A percentile compares a stretch with the other conserved stretches of the same genome.
Evolutionary conservation across 768 basidiomycete genomes (phyloP).

Genomic region (Leccinum boreale): DNA sequence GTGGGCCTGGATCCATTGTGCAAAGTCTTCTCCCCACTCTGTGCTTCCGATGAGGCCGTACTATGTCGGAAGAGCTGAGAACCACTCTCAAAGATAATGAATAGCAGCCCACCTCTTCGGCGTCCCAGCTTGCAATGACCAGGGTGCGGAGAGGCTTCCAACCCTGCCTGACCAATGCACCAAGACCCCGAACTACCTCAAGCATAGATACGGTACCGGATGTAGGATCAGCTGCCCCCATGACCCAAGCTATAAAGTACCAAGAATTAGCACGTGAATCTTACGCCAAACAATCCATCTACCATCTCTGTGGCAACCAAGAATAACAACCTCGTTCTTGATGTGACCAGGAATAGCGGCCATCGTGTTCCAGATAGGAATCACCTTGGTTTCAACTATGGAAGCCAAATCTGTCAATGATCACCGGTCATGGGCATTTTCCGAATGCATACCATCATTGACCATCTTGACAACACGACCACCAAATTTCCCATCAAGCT

Average conservation of each 20-base stretch:
- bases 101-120: slow-evolving; percentile 47
- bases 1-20: slow-evolving; percentile 71
- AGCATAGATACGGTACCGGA: slow-evolving; percentile 54
- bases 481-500: slow-evolving; percentile 50
- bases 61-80: slow-evolving; percentile 21
- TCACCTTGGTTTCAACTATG: slow-evolving; percentile 72
- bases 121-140: slow-evolving; percentile 77
- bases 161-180: slow-evolving; percentile 44
- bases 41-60: slow-evolving; percentile 81
- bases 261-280: neutral
- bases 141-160: slow-evolving; percentile 71
- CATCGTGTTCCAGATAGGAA: slow-evolving; percentile 89
- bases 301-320: slow-evolving; percentile 91
- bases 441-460: slow-evolving; percentile 45
- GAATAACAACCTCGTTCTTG: slow-evolving; percentile 75
- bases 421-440: neutral
- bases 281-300: slow-evolving; percentile 16
- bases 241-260: slow-evolving; percentile 30
- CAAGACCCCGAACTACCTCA: slow-evolving; percentile 56
- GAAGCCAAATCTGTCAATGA: neutral
- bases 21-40: slow-evolving; percentile 93
- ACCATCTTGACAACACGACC: slow-evolving; percentile 44
- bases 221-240: slow-evolving; percentile 54
- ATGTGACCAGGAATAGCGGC: slow-evolving; percentile 80
- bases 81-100: neutral